Base-by-base conservation (phyloP, 352 stramenopile genomes). In the Phytophthora meadii region DNA sequence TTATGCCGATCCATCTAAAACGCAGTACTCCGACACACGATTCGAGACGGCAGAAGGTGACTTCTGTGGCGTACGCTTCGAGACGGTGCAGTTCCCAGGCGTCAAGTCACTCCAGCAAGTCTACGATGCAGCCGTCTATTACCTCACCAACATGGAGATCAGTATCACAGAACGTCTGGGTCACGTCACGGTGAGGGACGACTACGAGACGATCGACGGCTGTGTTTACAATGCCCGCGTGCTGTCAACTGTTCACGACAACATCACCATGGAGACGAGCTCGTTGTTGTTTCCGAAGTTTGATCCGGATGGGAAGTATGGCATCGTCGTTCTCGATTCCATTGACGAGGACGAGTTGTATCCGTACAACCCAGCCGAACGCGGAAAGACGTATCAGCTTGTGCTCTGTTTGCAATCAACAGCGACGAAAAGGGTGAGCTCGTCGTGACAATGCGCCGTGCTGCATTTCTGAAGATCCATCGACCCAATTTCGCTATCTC, bases 301-400 rank as follows among this genome's bases (percentile, higher is more conserved):
- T 25, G 65, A 70, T 9, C 34, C 56, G 10, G 54, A 66, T 41
- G 65, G 32, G 14, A 34, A 55, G 10, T 68, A 53, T 17, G 62
- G 51, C 3, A 65, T 75, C 4, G 44, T 72, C 14, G 45, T 48
- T 17, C 17, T 60, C 24, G 76, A 84, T 39, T 82, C 54, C 34
- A 65, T 83, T 30, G 71, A 87, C 40, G 56, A 66, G 2, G 78
- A 87, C 45, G 68, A 72, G 6, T 17, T 76, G 11, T 81, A 82
- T 47, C 74, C 76, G 39, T 84, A 88, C 41, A 65, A 55, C 2
- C 47, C 71, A 4, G 47, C 52, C 6, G 28, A 64, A 17, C 72
- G 63, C 70, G 74, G 19, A 76, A 27, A 64, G 64, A 7, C 52
- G 67, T 54, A 67, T 77, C 41, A 14, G 30, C 30, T 14, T 36